A percentile compares a stretch with the other conserved stretches of the same genome.
These are phyloP conservation scores for Trichocladium uniseriatum DNA, from an alignment of 495 filamentous ascomycete species.

Conservation along the genomic window DNA sequence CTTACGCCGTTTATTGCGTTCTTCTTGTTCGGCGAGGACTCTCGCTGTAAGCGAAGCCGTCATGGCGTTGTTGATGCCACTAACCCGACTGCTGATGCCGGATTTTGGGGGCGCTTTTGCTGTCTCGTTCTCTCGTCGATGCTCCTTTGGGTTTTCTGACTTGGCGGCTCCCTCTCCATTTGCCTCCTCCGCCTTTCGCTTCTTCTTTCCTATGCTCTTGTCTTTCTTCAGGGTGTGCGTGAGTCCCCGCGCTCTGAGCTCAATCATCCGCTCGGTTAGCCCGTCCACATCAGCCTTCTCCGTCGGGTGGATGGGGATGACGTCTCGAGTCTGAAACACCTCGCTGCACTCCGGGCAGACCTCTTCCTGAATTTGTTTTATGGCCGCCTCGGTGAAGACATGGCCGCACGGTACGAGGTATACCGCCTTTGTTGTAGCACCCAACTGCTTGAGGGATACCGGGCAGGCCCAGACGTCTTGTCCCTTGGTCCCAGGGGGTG, in stretches of 20 bases:
- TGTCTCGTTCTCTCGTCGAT: slow-evolving; percentile 9
- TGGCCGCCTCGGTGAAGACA: slow-evolving; percentile 77
- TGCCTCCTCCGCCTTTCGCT: slow-evolving; percentile 41
- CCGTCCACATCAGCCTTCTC: slow-evolving; percentile 60
- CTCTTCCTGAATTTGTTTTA: slow-evolving; percentile 59
- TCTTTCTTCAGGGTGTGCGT: slow-evolving; percentile 89
- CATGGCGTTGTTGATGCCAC: slow-evolving; percentile 73
- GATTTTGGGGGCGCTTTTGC: slow-evolving; percentile 2
- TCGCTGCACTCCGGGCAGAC: slow-evolving; percentile 61
- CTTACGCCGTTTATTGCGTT: slow-evolving; percentile 70
- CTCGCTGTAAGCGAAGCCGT: slow-evolving; percentile 77
- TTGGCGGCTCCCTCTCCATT: slow-evolving; percentile 19
- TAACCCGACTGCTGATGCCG: slow-evolving; percentile 28
- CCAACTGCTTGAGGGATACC: slow-evolving; percentile 77
- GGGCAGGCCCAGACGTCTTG: slow-evolving; percentile 68
- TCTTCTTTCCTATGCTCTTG: slow-evolving; percentile 61
- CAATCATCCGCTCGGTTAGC: slow-evolving; percentile 53
- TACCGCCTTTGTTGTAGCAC: slow-evolving; percentile 66
- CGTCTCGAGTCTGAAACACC: slow-evolving; percentile 61
- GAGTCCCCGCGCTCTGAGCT: slow-evolving; percentile 58
- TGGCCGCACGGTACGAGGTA: slow-evolving; percentile 95
- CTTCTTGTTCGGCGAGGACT: slow-evolving; percentile 77
- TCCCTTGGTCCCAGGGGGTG: slow-evolving; percentile 35
- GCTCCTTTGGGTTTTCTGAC: slow-evolving; percentile 22
- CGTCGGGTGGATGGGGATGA: slow-evolving; percentile 72